A percentile compares a stretch with the other conserved stretches of the same genome.
These are phyloP conservation scores for Cercospora nicotianae DNA, from an alignment of 2,329 filamentous ascomycete species.

Conservation along the genomic window DNA sequence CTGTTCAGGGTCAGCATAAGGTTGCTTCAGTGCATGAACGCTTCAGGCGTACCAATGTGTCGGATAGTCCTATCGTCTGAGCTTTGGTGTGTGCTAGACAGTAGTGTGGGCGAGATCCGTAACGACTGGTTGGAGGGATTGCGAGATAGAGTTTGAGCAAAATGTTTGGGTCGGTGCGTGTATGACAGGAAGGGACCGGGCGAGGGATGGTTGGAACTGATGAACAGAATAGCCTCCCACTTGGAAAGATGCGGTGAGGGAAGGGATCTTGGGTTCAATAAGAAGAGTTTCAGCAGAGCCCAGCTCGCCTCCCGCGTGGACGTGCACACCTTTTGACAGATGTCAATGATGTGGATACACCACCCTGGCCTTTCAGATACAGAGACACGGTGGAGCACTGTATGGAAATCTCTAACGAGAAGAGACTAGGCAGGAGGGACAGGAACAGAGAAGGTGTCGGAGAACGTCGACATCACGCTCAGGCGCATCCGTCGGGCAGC, in stretches of 20 bases:
- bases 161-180: slow-evolving; percentile 7
- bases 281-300: slow-evolving; percentile 11
- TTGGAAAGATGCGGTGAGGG: slow-evolving; percentile 12
- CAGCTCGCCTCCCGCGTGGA: slow-evolving; percentile 17
- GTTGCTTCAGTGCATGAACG: slow-evolving; percentile 15
- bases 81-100: background rate
- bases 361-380: slow-evolving; percentile 7
- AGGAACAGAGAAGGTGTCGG: background rate
- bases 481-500: slow-evolving; percentile 7
- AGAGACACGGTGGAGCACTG: slow-evolving; percentile 9
- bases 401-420: slow-evolving; percentile 15
- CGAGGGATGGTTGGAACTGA: background rate
- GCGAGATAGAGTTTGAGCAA: background rate
- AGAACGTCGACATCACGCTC: slow-evolving; percentile 5
- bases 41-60: slow-evolving; percentile 12
- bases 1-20: background rate
- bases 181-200: slow-evolving; percentile 9
- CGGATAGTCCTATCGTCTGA: slow-evolving; percentile 3
- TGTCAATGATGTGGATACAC: slow-evolving; percentile 19
- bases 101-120: slow-evolving; percentile 14
- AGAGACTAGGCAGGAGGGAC: background rate
- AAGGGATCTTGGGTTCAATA: slow-evolving; percentile 13
- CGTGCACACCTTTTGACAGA: slow-evolving; percentile 16
- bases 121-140: slow-evolving; percentile 16
- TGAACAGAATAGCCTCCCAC: background rate